Percentiles rank a stretch among this genome's conserved stretches.
These are phyloP conservation scores for Saprolegnia parasitica DNA, from an alignment of 352 stramenopile genomes.

Conservation along the genomic window DNA sequence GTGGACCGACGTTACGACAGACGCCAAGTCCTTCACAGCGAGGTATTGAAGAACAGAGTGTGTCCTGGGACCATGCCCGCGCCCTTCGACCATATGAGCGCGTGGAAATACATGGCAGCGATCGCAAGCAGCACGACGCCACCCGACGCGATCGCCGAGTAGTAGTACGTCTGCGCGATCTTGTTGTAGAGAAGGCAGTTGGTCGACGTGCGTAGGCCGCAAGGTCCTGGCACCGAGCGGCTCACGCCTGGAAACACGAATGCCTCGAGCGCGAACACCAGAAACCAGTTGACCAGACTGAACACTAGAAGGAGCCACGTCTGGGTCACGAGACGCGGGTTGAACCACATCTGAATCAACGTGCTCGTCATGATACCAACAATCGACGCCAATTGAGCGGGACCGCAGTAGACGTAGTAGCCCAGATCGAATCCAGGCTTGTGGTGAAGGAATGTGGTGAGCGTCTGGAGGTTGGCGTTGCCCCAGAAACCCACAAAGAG, in stretches of 20 bases:
- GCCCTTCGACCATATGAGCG: no score
- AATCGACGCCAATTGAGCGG: slow-evolving; percentile 29
- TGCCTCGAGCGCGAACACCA: slow-evolving; percentile 31
- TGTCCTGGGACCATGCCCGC: neutral
- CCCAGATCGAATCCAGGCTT: slow-evolving; percentile 29
- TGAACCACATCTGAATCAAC: slow-evolving; percentile 31
- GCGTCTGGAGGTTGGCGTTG: slow-evolving; percentile 31
- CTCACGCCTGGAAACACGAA: slow-evolving; percentile 3
- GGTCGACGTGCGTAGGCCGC: slow-evolving; percentile 23
- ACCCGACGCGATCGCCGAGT: slow-evolving; percentile 23
- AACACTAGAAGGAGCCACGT: slow-evolving; percentile 29
- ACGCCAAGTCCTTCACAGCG: slow-evolving; percentile 19
- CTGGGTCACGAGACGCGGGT: slow-evolving; percentile 25
- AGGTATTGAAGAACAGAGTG: neutral
- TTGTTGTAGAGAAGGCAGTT: slow-evolving; percentile 26
- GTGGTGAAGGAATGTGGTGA: slow-evolving; percentile 30
- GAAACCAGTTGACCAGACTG: slow-evolving; percentile 29
- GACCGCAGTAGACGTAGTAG: slow-evolving; percentile 26
- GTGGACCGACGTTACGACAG: neutral
- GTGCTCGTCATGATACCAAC: slow-evolving; percentile 32
- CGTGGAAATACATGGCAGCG: neutral
- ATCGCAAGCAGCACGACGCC: slow-evolving; percentile 23
- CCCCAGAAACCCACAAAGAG: slow-evolving; percentile 28
- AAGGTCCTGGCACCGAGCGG: slow-evolving; percentile 9
- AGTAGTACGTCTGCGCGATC: slow-evolving; percentile 24